A percentile compares a stretch with the other conserved stretches of the same genome.
These are phyloP conservation scores for Spatholobus suberectus DNA, from an alignment of 306 rosid species.

Conservation along the genomic window DNA sequence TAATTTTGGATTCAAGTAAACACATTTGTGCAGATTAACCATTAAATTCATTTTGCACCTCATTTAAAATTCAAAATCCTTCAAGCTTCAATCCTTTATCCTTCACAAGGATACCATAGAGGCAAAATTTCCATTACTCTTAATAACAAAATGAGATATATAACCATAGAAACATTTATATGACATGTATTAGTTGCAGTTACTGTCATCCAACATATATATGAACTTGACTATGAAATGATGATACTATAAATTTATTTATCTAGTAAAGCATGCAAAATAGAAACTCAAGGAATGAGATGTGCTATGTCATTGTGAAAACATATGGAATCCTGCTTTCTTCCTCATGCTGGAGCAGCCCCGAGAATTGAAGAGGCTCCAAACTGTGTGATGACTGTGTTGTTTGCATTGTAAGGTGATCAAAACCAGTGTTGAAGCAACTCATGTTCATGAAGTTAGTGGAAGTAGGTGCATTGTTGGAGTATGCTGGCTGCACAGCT, in stretches of 20 bases:
- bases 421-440: constrained; percentile 46
- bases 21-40: no score
- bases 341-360: constrained; percentile 54
- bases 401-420: constrained; percentile 43
- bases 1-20: no score
- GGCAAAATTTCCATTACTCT: no score
- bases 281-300: constrained; percentile 30
- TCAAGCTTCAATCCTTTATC: no score
- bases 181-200: no score
- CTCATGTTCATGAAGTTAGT: constrained; percentile 54
- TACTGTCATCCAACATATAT: no score
- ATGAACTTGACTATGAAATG: no score
- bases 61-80: no score
- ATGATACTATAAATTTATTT: neutral
- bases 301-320: constrained; percentile 37
- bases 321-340: constrained; percentile 54
- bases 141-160: no score
- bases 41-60: no score
- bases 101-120: no score
- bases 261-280: neutral
- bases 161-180: no score
- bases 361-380: constrained; percentile 55
- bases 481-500: constrained; percentile 56
- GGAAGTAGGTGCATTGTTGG: constrained; percentile 66
- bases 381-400: constrained; percentile 56